Evolutionary conservation across 2,329 filamentous ascomycete genomes (phyloP).

Genomic region (Neofusicoccum cordaticola): DNA sequence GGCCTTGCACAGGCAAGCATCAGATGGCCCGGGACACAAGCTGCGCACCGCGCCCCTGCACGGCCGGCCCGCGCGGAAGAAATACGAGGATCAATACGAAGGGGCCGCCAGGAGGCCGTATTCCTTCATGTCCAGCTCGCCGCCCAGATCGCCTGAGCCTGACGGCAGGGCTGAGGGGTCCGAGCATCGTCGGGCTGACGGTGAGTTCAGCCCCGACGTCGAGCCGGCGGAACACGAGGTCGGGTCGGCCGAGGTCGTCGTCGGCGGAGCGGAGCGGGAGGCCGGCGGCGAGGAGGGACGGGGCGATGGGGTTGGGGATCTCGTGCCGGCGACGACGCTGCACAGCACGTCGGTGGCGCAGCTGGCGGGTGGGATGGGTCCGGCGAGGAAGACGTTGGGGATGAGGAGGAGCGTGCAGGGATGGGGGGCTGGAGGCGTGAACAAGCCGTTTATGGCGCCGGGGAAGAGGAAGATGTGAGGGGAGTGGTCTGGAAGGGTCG

Average conservation of each 20-base stretch:
- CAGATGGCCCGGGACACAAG: neutral
- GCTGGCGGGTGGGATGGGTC: conserved; percentile 20
- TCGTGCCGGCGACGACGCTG: conserved; percentile 25
- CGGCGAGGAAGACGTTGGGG: conserved; percentile 47
- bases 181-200: no score
- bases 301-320: neutral
- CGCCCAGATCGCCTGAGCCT: neutral
- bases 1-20: neutral
- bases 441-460: conserved; percentile 8
- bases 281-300: no score
- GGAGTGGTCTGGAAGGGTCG: neutral
- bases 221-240: no score
- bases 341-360: conserved; percentile 43
- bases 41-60: conserved; percentile 9
- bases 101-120: neutral
- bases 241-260: neutral
- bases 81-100: neutral
- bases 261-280: neutral
- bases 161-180: neutral
- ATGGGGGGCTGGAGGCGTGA: conserved; percentile 39
- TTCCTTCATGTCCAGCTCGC: conserved; percentile 7
- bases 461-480: neutral
- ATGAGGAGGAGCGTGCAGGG: conserved; percentile 50
- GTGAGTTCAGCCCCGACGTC: no score
- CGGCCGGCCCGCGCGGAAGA: neutral